A percentile compares a stretch with the other conserved stretches of the same genome.
These are phyloP conservation scores for Coprinellus aureogranulatus DNA, from an alignment of 768 basidiomycete species.

Conservation along the genomic window DNA sequence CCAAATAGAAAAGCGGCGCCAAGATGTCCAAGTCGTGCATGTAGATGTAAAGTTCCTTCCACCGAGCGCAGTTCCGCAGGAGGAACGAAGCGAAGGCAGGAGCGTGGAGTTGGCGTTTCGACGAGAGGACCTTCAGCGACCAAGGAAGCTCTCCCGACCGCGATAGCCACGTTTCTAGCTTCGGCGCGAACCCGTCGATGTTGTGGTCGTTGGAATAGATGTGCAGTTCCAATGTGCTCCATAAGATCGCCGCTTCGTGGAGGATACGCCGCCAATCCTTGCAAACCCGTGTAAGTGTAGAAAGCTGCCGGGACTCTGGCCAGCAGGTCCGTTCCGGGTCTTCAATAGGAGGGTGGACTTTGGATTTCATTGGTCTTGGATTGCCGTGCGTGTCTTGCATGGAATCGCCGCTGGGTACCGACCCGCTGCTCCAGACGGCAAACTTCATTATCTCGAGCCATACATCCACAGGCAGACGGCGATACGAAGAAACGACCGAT, in stretches of 20 bases:
- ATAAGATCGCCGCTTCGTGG: neutral
- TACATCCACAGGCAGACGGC: slow-evolving; percentile 4
- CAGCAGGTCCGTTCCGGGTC: neutral
- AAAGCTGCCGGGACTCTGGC: slow-evolving; percentile 2
- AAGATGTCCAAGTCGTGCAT: slow-evolving; percentile 4
- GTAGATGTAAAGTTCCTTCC: slow-evolving; percentile 5
- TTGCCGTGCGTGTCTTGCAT: neutral
- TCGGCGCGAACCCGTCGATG: neutral
- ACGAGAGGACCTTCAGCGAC: slow-evolving; percentile 3
- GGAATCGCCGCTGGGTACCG: neutral
- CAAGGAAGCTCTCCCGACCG: slow-evolving; percentile 1
- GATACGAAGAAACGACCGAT: slow-evolving; percentile 3
- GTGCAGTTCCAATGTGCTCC: slow-evolving; percentile 1
- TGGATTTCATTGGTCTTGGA: neutral
- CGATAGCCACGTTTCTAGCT: slow-evolving; percentile 5
- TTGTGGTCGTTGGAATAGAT: slow-evolving; percentile 3
- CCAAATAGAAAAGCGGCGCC: neutral
- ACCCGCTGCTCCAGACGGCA: slow-evolving; percentile 6
- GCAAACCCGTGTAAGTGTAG: slow-evolving; percentile 1
- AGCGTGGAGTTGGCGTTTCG: neutral
- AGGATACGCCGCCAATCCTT: slow-evolving; percentile 1
- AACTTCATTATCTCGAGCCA: slow-evolving; percentile 6
- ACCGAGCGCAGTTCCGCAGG: neutral
- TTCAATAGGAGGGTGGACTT: neutral
- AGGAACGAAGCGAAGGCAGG: slow-evolving; percentile 2